phyloP scores from a whole-genome alignment of 352 stramenopile genomes.

The Phytophthora parvispora region DNA sequence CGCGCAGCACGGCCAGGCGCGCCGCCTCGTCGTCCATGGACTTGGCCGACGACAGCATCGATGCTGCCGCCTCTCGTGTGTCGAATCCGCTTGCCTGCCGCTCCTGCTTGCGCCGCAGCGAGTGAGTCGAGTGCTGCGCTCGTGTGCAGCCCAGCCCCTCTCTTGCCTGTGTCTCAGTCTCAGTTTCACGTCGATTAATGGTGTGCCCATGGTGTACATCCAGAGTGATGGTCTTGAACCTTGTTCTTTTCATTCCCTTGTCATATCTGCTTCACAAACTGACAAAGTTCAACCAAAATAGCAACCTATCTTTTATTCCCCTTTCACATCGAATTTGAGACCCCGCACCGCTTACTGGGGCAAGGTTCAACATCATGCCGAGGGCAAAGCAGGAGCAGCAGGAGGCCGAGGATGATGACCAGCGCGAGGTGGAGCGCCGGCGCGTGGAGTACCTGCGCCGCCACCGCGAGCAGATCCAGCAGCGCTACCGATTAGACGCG shows the following conservation, averaged over 20 bases:
- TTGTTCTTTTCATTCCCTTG: too few species aligned
- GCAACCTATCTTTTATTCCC: too few species aligned
- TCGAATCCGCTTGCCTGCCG: background rate
- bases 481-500: conserved; percentile 68
- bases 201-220: conserved; percentile 11
- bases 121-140: too few species aligned
- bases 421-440: conserved; percentile 44
- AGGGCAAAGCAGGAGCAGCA: conserved; percentile 9
- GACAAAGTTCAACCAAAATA: too few species aligned
- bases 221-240: conserved; percentile 21
- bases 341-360: too few species aligned
- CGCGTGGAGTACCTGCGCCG: conserved; percentile 53
- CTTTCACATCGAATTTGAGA: too few species aligned
- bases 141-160: too few species aligned
- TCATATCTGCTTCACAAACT: too few species aligned
- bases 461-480: conserved; percentile 58
- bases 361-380: conserved; percentile 6
- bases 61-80: background rate
- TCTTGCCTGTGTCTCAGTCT: conserved; percentile 14
- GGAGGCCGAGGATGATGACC: conserved; percentile 39
- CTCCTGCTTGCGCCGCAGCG: background rate
- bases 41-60: conserved; percentile 50
- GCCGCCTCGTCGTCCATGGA: conserved; percentile 45
- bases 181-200: conserved; percentile 25
- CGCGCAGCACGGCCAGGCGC: conserved; percentile 36